These are phyloP conservation scores for Fusarium protoensiforme DNA, from an alignment of 2,329 filamentous ascomycete genomes.

Conservation along the genomic window DNA sequence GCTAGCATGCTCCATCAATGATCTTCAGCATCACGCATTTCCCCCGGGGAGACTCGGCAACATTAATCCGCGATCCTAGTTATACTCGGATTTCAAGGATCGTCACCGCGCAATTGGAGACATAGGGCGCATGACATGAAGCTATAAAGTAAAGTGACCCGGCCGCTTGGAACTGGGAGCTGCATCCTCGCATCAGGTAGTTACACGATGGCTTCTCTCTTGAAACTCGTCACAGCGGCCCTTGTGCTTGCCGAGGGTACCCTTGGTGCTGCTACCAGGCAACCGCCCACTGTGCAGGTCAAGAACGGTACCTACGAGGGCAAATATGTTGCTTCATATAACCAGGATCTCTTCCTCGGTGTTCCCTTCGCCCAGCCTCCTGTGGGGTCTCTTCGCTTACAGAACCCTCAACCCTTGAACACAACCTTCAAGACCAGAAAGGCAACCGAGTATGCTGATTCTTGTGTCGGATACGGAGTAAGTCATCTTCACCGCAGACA, in stretches of 20 bases:
- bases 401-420: constrained; percentile 26
- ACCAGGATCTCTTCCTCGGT: constrained; percentile 38
- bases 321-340: constrained; percentile 26
- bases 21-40: background rate
- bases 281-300: constrained; percentile 29
- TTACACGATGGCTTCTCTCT: background rate
- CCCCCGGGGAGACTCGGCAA: background rate
- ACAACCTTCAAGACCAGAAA: constrained; percentile 23
- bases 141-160: background rate
- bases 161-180: background rate
- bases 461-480: constrained; percentile 41
- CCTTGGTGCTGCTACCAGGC: background rate
- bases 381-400: constrained; percentile 25
- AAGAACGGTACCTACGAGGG: constrained; percentile 39
- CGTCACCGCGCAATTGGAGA: background rate
- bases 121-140: background rate
- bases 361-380: constrained; percentile 39
- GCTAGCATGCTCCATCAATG: background rate
- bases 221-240: background rate
- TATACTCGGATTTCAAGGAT: background rate
- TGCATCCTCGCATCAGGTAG: background rate
- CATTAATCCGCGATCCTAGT: background rate
- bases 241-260: constrained; percentile 7
- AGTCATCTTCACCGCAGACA: accelerated
- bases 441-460: constrained; percentile 38